Evolutionary conservation across 2,329 filamentous ascomycete species (phyloP), one percentile per base, ranked within the genome.

Genomic region (Emericellopsis cladophorae): DNA sequence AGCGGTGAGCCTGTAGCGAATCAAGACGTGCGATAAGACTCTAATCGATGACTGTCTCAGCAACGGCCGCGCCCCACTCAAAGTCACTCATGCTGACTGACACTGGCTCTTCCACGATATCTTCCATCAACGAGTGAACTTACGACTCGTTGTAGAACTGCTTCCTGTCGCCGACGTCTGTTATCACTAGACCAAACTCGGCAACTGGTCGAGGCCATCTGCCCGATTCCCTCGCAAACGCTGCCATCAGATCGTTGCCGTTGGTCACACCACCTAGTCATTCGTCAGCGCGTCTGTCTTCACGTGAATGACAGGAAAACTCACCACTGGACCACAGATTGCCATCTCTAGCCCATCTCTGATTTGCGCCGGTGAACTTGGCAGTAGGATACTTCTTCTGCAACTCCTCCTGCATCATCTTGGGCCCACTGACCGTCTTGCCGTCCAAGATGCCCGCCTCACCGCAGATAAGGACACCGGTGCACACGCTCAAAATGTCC

Each of bases 301-400:
- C 26, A 9, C 7, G 9, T 29, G 9, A 9, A 9, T 29, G 26
- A 3, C 26, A 9, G 26, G 18, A 61, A 65, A 42, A 21, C 18
- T 21, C 51, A 70, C 70, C 71, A 47, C 68, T 68, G 22, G 64
- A 67, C 72, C 72, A 76, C 33, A 76, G 52, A 47, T 69, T 73
- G 9, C 69, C 70, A 45, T 75, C 70, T 42, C 62, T 59, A 31
- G 64, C 55, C 71, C 71, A 76, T 32, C 72, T 56, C 39, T 67
- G 51, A 52, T 60, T 59, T 3, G 68, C 56, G 3, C 70, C 71
- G 9, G 66, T 58, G 43, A 70, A 59, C 41, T 58, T 56, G 16
- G 63, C 54, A 1, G 53, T 54, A 12, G 59, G 64, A 37, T 60
- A 68, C 49, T 53, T 60, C 36, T 54, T 47, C 36, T 44, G 48